These are phyloP conservation scores for Apophysomyces sp. DNA, from an alignment of 371 early-diverging fungal species.

Conservation along the genomic window DNA sequence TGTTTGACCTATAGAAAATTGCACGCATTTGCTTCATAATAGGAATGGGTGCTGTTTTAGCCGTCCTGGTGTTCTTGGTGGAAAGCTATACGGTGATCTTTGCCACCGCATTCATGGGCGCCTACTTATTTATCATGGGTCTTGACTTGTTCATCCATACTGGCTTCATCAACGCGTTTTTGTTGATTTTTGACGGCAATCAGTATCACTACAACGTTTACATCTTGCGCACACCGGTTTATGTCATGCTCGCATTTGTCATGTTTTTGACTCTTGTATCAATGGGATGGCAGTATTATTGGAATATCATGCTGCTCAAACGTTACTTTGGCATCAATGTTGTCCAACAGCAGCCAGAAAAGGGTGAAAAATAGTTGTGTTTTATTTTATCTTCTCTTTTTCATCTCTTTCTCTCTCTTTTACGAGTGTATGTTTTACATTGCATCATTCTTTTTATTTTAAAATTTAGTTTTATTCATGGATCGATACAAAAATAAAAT, in stretches of 20 bases:
- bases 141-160: conserved; percentile 57
- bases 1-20: conserved; percentile 24
- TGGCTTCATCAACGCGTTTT: conserved; percentile 47
- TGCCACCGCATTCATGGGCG: conserved; percentile 47
- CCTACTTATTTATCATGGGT: conserved; percentile 50
- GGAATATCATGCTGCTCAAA: conserved; percentile 35
- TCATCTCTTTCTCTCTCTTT: no score
- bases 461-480: no score
- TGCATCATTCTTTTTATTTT: no score
- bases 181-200: conserved; percentile 45
- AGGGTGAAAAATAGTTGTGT: not conserved
- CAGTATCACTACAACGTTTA: conserved; percentile 34
- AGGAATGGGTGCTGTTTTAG: conserved; percentile 43
- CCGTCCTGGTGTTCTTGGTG: conserved; percentile 27
- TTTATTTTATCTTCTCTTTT: no score
- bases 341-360: not conserved
- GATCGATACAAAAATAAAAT: no score
- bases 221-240: conserved; percentile 31
- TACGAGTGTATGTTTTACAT: no score
- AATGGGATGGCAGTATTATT: conserved; percentile 46
- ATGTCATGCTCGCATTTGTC: conserved; percentile 45
- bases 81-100: conserved; percentile 45
- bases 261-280: conserved; percentile 30
- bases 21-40: conserved; percentile 51
- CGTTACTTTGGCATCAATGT: conserved; percentile 43